Evolutionary conservation across 2,329 filamentous ascomycete species (phyloP).

Genomic region (Fusarium sublunatum): DNA sequence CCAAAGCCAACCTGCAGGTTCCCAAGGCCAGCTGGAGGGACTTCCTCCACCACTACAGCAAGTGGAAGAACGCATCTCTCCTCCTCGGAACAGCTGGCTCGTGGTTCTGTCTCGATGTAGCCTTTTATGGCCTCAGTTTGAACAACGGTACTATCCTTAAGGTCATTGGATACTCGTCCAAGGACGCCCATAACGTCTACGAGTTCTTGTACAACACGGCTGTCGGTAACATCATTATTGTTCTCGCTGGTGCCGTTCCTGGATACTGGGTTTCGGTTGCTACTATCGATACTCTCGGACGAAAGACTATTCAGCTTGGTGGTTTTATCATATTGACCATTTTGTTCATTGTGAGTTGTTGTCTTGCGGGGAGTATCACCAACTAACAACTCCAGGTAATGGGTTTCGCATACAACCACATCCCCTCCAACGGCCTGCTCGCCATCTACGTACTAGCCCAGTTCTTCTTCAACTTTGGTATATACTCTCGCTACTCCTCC

Average conservation of each 20-base stretch:
- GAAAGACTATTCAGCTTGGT: conserved; percentile 79
- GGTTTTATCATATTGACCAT: conserved; percentile 71
- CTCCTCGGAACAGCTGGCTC: conserved; percentile 84
- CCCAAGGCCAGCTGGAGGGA: conserved; percentile 79
- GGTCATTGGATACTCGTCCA: conserved; percentile 75
- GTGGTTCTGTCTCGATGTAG: conserved; percentile 79
- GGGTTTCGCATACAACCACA: conserved; percentile 69
- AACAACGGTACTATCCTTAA: conserved; percentile 80
- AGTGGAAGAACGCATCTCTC: conserved; percentile 77
- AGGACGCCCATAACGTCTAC: conserved; percentile 67
- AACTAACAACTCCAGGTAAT: conserved; percentile 54
- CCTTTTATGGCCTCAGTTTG: conserved; percentile 76
- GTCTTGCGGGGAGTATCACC: fast-evolving
- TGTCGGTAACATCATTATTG: conserved; percentile 81
- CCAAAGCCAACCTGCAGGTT: conserved; percentile 66
- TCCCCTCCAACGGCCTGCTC: conserved; percentile 64
- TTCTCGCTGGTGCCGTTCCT: conserved; percentile 81
- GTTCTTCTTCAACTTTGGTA: conserved; percentile 69
- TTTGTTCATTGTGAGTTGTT: conserved; percentile 60
- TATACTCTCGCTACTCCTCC: conserved; percentile 15
- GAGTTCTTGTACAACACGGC: conserved; percentile 78
- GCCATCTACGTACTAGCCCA: conserved; percentile 67
- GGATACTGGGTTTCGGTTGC: conserved; percentile 86
- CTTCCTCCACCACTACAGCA: conserved; percentile 76
- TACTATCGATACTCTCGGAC: conserved; percentile 77